Evolutionary conservation across 2,329 filamentous ascomycete genomes (phyloP), one percentile per base, ranked within the genome.

Genomic region (Neonectria punicea): DNA sequence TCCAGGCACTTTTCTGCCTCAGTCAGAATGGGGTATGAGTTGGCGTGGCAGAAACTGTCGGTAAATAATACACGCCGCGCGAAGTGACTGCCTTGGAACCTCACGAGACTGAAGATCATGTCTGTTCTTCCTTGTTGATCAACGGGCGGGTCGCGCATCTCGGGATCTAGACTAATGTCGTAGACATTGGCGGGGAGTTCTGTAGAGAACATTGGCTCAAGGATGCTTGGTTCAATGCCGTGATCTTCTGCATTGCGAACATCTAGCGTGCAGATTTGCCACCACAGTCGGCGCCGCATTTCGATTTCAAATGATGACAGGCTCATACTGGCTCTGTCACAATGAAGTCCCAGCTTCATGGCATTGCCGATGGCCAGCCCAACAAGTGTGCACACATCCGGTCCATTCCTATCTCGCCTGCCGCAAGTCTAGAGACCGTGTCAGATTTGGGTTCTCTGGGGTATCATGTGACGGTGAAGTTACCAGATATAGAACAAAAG

Each of bases 171-270:
- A 43, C 28, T 49, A 8, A 14, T 50, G 18, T 63, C 54, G 41
- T 58, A 20, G 10, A 54, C n/a, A n/a, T 58, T 63, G 13, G 36
- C 18, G 1, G 54, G 61, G n/a, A 54, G 36, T 32, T 58, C 32
- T 3, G 47, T 50, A 8, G 53, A 25, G 9, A 39, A 43, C 5
- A n/a, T 54, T 20, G 30, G 25, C 18, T 61, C 58, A 16, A 65
- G 11, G 39, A 71, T 59, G 7, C 16, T 53, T 32, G 67, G 67
- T 14, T 67, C 60, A 41, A 69, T 51, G 2, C 86, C 86, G 68
- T 87, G 84, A 63, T 88, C 86, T 70, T 88, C 85, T 7, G 83
- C 83, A 5, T 84, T 80, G 49, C 84, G 77, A 13, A 80, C 78
- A 68, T 86, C 84, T 2, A 85, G 76, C 11, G 82, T 79, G 67